These are phyloP conservation scores for Penicillium crystallinum DNA, from an alignment of 495 filamentous ascomycete genomes.

Conservation along the genomic window DNA sequence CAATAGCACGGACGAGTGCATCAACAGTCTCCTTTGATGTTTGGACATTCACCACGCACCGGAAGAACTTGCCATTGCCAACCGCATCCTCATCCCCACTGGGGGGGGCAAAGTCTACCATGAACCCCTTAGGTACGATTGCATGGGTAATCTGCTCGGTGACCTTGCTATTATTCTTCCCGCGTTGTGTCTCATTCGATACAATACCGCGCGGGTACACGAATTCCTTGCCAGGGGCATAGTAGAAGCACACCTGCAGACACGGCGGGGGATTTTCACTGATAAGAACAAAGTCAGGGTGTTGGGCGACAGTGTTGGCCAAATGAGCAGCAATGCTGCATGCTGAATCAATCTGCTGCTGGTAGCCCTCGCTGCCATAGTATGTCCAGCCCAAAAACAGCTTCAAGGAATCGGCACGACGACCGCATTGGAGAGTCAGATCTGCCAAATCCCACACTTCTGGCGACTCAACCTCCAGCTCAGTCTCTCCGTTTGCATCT, in stretches of 20 bases:
- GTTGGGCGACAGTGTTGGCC: constrained; percentile 47
- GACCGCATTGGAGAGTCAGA: constrained; percentile 86
- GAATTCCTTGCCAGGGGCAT: constrained; percentile 54
- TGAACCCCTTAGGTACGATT: constrained; percentile 72
- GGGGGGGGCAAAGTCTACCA: constrained; percentile 88
- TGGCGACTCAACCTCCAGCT: constrained; percentile 31
- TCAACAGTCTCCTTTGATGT: constrained; percentile 72
- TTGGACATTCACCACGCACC: constrained; percentile 78
- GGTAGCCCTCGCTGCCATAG: constrained; percentile 66
- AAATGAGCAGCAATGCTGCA: constrained; percentile 65
- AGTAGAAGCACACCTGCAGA: constrained; percentile 94
- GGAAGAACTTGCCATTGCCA: constrained; percentile 72
- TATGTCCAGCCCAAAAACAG: constrained; percentile 84
- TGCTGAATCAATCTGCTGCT: constrained; percentile 59
- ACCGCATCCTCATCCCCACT: constrained; percentile 46
- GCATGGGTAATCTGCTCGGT: constrained; percentile 62
- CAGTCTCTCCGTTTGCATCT: constrained; percentile 14
- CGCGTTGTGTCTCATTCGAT: constrained; percentile 37
- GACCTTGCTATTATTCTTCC: constrained; percentile 60
- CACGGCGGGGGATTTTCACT: constrained; percentile 77
- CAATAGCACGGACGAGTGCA: constrained; percentile 66
- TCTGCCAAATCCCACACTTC: constrained; percentile 91
- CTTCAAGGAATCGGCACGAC: constrained; percentile 80
- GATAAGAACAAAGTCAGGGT: constrained; percentile 62
- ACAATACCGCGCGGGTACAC: constrained; percentile 30